These are phyloP conservation scores for Neckera pumila DNA, from an alignment of 225 moss, liverwort and hornwort genomes.

Conservation along the genomic window DNA sequence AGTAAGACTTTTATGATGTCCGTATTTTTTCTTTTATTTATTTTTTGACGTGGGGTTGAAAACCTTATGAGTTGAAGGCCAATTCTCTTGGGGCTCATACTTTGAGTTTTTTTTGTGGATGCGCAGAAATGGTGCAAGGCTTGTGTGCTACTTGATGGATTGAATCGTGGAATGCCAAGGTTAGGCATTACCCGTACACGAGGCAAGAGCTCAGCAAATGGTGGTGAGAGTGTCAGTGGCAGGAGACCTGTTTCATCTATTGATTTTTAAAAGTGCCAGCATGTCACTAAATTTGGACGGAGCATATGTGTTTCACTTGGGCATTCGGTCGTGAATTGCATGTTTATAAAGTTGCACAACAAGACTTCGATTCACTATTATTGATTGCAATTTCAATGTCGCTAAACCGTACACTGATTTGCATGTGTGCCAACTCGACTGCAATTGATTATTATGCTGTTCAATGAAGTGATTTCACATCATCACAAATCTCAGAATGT, in stretches of 20 bases:
- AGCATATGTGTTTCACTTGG: background rate
- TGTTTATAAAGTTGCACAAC: background rate
- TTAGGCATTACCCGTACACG: conserved; percentile 79
- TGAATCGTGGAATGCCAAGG: conserved; percentile 81
- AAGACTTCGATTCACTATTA: background rate
- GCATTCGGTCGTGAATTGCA: background rate
- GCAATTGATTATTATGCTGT: background rate
- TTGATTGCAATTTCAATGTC: background rate
- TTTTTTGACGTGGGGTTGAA: background rate
- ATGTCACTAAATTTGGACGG: background rate
- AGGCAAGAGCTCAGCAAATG: conserved; percentile 27
- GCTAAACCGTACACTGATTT: background rate
- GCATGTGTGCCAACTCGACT: background rate
- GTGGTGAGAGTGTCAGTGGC: background rate
- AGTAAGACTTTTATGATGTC: background rate
- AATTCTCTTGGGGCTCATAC: background rate
- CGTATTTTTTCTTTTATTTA: fast-evolving
- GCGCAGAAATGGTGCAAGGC: conserved; percentile 95
- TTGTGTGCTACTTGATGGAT: conserved; percentile 85
- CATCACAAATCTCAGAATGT: background rate
- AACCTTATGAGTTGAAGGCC: background rate
- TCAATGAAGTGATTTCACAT: background rate
- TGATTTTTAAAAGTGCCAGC: conserved; percentile 13
- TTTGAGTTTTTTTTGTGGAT: background rate
- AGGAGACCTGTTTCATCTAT: conserved; percentile 3